These are phyloP conservation scores for Schwanniomyces sp. DNA, from an alignment of 805 yeast genomes.

Conservation along the genomic window DNA sequence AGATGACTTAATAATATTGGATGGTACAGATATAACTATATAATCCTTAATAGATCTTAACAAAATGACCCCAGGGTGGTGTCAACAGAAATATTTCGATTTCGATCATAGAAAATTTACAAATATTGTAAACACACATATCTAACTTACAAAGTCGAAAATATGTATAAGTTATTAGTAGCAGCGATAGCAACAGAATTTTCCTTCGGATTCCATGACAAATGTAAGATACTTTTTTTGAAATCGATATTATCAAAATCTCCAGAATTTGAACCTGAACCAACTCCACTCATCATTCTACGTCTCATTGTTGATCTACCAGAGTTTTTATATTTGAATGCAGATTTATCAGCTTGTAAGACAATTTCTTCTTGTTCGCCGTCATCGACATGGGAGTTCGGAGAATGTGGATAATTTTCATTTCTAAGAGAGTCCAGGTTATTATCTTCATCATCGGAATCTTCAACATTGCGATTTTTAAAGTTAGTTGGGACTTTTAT, in stretches of 20 bases:
- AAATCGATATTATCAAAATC: constrained; percentile 85
- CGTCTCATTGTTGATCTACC: constrained; percentile 43
- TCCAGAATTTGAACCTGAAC: constrained; percentile 52
- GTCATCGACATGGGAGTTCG: constrained; percentile 28
- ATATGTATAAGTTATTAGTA: constrained; percentile 87
- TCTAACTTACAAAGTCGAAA: constrained; percentile 60
- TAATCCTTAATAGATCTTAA: neutral
- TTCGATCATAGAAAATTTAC: neutral
- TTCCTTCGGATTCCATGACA: constrained; percentile 98
- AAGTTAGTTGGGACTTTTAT: constrained; percentile 10
- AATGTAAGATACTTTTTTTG: constrained; percentile 89
- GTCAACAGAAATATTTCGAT: neutral
- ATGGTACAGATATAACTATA: neutral
- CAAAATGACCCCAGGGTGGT: neutral
- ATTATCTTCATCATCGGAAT: constrained; percentile 25
- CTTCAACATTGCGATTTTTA: constrained; percentile 9
- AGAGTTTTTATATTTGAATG: constrained; percentile 79
- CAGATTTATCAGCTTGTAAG: constrained; percentile 96
- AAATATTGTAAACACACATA: neutral
- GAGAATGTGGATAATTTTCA: constrained; percentile 30
- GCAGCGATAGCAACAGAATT: constrained; percentile 98
- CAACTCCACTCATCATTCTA: constrained; percentile 50
- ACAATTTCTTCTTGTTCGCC: constrained; percentile 60
- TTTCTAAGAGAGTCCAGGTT: constrained; percentile 24
- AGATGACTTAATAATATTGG: neutral